A percentile compares a stretch with the other conserved stretches of the same genome.
phyloP scores from a whole-genome alignment of 176 grass and related monocot species.

The Lolium multiflorum region DNA sequence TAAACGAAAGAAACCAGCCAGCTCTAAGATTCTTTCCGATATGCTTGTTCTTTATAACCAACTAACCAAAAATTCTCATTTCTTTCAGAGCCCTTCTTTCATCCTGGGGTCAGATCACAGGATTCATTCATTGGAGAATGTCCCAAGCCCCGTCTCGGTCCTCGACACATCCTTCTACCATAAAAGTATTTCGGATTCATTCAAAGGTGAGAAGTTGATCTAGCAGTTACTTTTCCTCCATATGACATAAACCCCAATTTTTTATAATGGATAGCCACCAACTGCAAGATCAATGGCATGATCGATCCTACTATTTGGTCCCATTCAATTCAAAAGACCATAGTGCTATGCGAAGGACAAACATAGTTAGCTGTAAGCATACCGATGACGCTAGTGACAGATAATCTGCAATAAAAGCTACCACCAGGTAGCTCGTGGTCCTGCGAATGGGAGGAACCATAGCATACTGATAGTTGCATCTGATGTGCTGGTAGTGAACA shows the following conservation, averaged over 20 bases:
- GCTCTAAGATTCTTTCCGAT: neutral
- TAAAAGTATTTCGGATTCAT: conserved; percentile 67
- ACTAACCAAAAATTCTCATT: neutral
- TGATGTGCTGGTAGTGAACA: conserved; percentile 45
- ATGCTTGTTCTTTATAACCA: conserved; percentile 18
- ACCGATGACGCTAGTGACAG: conserved; percentile 64
- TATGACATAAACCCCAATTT: conserved; percentile 25
- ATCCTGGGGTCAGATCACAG: conserved; percentile 44
- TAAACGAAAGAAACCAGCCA: neutral
- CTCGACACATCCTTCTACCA: conserved; percentile 82
- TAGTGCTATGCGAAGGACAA: conserved; percentile 64
- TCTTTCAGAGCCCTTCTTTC: conserved; percentile 47
- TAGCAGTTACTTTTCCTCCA: conserved; percentile 23
- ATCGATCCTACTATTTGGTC: conserved; percentile 36
- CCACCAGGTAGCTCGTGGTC: conserved; percentile 64
- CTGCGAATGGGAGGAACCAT: conserved; percentile 46
- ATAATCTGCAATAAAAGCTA: conserved; percentile 79
- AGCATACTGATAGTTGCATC: conserved; percentile 50
- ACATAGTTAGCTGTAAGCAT: conserved; percentile 70
- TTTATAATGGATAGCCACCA: conserved; percentile 10
- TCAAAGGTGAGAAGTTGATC: conserved; percentile 73
- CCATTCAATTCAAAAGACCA: conserved; percentile 59
- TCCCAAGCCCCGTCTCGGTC: conserved; percentile 78
- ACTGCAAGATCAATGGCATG: conserved; percentile 31
- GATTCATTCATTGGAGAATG: conserved; percentile 52